Percentiles rank a stretch among this genome's conserved stretches.
phyloP scores from a whole-genome alignment of 495 filamentous ascomycete species.

The Podospora fimiseda region DNA sequence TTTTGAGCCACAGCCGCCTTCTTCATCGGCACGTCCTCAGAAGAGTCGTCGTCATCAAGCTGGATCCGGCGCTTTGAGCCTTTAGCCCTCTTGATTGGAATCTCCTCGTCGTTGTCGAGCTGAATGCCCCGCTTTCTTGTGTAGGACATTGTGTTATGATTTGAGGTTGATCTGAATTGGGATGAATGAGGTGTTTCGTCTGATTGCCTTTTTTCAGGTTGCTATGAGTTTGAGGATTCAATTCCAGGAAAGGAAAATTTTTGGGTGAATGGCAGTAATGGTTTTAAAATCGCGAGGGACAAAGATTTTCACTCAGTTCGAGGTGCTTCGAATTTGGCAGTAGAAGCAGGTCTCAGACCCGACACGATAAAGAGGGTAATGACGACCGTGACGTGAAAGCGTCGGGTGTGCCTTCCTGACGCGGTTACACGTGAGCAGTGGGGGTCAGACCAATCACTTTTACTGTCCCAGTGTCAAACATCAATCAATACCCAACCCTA shows the following conservation, averaged over 20 bases:
- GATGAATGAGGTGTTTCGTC: not conserved
- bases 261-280: too few relatives aligned
- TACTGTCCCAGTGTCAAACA: too few relatives aligned
- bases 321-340: too few relatives aligned
- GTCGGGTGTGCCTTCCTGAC: not conserved
- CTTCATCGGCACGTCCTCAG: not conserved
- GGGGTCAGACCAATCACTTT: not conserved
- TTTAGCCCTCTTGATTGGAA: slow-evolving; percentile 39
- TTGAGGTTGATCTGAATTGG: not conserved
- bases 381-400: slow-evolving; percentile 8
- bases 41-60: not conserved
- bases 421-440: slow-evolving; percentile 15
- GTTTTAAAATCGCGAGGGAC: not conserved
- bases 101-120: slow-evolving; percentile 22
- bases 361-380: too few relatives aligned
- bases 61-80: slow-evolving; percentile 16
- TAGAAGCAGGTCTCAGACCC: too few relatives aligned
- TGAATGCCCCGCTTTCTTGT: slow-evolving; percentile 25
- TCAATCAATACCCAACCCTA: too few relatives aligned
- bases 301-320: too few relatives aligned
- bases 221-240: too few relatives aligned
- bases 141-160: slow-evolving; percentile 22
- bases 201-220: too few relatives aligned
- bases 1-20: not conserved
- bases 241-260: too few relatives aligned